Evolutionary conservation across 768 basidiomycete species (phyloP), one percentile per base, ranked within the genome.

Genomic region (Ephemerocybe angulata): DNA sequence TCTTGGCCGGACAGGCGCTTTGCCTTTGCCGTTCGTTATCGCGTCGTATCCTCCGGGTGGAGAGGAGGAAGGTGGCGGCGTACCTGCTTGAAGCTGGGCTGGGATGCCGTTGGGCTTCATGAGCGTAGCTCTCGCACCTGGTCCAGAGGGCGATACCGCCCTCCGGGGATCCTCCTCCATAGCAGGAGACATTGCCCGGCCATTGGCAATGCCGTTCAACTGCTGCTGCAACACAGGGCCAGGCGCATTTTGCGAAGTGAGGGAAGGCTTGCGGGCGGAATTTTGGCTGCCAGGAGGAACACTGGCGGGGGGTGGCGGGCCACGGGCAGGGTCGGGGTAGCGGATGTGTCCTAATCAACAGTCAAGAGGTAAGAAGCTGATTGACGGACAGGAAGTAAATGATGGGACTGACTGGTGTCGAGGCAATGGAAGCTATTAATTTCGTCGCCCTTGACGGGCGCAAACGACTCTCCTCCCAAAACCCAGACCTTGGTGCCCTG

Each of bases 381-480:
- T 33, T 48, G 8, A 37, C 11, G 38, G 50, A 55, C 29, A 19
- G 30, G 27, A 42, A 50, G 42, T 40, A 42, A 55, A 55, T 52
- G 35, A 24, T 42, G n/a, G 38, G 22, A 84, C 91, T 60, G 58
- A 95, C 95, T 93, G 7, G 96, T 98, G 69, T 99, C 97, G 57
- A 99, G 79, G 55, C 97, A 84, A 66, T 98, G 90, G n/a, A 96
- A 81, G 47, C 90, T 65, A 21, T 78, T 80, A 10, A 88, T 84
- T 69, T 98, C 93, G 52, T 97, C 95, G 7, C 79, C 74, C 62
- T 84, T 85, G 33, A 80, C 69, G 15, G 86, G 80, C 35, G 85
- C 76, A 68, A 88, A 87, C 1, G 92, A 91, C 72, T 98, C 97
- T 17, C 97, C 97, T 38, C 97, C 97, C 15, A 99, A 80, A 4